Conservation (phyloP, 139 green algal species). For the Micromonas pusilla region DNA sequence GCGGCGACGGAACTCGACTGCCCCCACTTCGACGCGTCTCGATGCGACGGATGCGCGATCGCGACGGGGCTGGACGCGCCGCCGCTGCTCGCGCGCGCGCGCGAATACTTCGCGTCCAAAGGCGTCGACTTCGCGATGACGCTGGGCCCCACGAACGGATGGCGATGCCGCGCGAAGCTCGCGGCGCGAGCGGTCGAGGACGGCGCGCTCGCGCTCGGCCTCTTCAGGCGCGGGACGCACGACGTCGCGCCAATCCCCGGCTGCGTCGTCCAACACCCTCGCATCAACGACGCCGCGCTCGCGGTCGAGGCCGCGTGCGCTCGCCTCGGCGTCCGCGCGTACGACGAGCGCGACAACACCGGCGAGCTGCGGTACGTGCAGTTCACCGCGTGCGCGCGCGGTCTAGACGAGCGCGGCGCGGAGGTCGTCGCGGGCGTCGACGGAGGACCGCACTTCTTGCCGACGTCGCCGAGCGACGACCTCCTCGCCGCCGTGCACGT, state of each 20-base stretch:
- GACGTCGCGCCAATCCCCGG: constrained; percentile 39
- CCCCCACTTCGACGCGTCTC: constrained; percentile 43
- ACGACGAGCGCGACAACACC: constrained; percentile 23
- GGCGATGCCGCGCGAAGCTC: background rate
- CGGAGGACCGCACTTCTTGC: too few species aligned
- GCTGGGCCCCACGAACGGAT: background rate
- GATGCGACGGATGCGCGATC: constrained; percentile 50
- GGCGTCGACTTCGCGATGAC: background rate
- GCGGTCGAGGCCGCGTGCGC: constrained; percentile 29
- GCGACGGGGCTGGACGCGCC: background rate
- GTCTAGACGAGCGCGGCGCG: background rate
- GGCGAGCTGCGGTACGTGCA: constrained; percentile 61
- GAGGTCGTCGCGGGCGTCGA: background rate
- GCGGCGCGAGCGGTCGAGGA: background rate
- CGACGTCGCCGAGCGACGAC: too few species aligned
- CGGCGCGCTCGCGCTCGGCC: constrained; percentile 13
- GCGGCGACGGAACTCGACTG: constrained; percentile 39
- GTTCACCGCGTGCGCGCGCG: constrained; percentile 36
- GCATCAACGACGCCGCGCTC: constrained; percentile 49
- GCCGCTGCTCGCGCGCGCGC: background rate
- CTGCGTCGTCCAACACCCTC: constrained; percentile 49
- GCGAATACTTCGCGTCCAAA: background rate
- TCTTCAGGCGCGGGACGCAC: constrained; percentile 50
- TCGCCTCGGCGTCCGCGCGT: background rate
- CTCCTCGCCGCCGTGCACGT: constrained; percentile 38